Percentiles rank a stretch among this genome's conserved stretches.
Conservation (phyloP, 352 stramenopile genomes). For the Nothophytophthora sp. region DNA sequence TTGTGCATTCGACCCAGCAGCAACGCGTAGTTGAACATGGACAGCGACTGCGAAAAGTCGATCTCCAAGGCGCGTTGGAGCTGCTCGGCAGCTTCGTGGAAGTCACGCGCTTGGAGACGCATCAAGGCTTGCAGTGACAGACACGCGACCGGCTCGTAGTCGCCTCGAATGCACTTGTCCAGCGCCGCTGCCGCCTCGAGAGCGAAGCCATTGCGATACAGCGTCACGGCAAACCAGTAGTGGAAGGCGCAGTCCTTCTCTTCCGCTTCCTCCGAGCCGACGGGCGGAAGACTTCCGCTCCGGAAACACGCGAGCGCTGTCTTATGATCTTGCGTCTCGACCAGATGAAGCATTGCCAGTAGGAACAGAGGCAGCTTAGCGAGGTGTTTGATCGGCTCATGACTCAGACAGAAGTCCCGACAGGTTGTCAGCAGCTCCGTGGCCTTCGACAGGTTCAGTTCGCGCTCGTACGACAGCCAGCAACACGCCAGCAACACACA, state of each 20-base stretch:
- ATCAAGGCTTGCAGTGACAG: constrained; percentile 57
- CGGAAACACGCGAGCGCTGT: constrained; percentile 35
- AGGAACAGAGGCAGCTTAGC: constrained; percentile 45
- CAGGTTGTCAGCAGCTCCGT: constrained; percentile 25
- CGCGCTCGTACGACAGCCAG: constrained; percentile 36
- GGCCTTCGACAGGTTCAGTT: constrained; percentile 10
- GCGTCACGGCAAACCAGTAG: constrained; percentile 63
- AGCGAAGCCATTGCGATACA: constrained; percentile 27
- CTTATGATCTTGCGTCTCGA: constrained; percentile 21
- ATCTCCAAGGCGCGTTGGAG: constrained; percentile 65
- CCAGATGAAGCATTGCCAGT: constrained; percentile 35
- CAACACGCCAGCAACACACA: constrained; percentile 27
- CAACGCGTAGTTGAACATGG: constrained; percentile 74
- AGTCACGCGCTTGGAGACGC: constrained; percentile 34
- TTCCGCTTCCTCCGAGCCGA: not conserved
- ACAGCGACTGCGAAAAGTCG: constrained; percentile 39
- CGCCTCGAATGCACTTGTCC: constrained; percentile 38
- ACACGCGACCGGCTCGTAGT: constrained; percentile 49
- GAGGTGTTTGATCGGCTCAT: constrained; percentile 1
- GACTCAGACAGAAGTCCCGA: constrained; percentile 13
- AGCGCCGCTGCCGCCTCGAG: constrained; percentile 31
- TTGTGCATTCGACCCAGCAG: constrained; percentile 56
- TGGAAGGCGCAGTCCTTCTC: constrained; percentile 19
- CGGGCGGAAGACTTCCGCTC: too few relatives aligned
- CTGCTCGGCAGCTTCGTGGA: constrained; percentile 36